Evolutionary conservation across 2,329 filamentous ascomycete genomes (phyloP).

Genomic region (Chaetomium globosum): DNA sequence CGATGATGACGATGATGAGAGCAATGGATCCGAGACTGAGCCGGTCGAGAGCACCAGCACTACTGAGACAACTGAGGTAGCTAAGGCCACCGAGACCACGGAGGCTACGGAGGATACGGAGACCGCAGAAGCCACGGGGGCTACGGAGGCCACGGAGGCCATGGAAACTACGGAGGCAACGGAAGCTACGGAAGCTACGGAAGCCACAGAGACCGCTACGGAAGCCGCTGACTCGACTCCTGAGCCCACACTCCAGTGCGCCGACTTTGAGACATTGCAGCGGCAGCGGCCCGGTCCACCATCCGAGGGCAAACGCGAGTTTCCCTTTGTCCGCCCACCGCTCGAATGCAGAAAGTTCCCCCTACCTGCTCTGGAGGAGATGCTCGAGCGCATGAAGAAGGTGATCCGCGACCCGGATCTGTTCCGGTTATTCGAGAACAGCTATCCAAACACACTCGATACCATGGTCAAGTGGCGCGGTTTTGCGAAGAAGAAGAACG

Average conservation of each 20-base stretch:
- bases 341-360: constrained; percentile 71
- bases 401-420: constrained; percentile 61
- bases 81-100: background rate
- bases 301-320: constrained; percentile 40
- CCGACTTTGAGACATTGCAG: constrained; percentile 37
- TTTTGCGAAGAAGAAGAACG: constrained; percentile 49
- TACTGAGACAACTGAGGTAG: background rate
- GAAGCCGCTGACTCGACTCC: background rate
- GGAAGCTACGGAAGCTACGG: background rate
- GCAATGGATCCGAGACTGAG: background rate
- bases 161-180: background rate
- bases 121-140: background rate
- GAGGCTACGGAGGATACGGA: background rate
- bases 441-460: constrained; percentile 80
- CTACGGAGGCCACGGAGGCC: background rate
- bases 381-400: constrained; percentile 54
- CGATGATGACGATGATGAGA: constrained; percentile 9
- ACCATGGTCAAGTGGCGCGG: constrained; percentile 80
- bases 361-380: constrained; percentile 67
- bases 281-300: constrained; percentile 35
- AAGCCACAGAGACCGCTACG: background rate
- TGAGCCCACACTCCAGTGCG: constrained; percentile 26
- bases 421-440: constrained; percentile 79
- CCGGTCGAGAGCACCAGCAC: background rate
- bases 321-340: constrained; percentile 56